Evolutionary conservation across 305 asterid species (phyloP).

Genomic region (Andrographis paniculata): DNA sequence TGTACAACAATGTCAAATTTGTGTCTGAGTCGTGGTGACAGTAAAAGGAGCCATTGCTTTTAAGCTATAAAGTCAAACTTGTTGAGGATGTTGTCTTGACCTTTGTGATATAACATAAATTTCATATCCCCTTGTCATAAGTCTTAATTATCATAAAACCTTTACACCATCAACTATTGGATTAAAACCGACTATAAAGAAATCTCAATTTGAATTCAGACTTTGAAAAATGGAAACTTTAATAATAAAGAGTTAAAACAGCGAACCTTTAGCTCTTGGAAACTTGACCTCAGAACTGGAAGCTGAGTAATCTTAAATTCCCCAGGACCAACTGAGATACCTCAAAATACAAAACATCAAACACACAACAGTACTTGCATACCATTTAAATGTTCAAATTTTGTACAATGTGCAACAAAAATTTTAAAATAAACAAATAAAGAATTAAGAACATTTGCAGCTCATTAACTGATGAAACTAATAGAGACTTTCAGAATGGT

Average conservation of each 20-base stretch:
- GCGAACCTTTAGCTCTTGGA: constrained; percentile 30
- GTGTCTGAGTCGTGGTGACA: no score
- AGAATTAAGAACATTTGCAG: background rate
- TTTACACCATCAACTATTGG: no score
- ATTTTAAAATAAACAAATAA: background rate
- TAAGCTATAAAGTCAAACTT: no score
- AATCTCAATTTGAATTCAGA: no score
- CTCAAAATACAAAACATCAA: constrained; percentile 23
- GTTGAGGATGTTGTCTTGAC: no score
- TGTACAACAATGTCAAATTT: no score
- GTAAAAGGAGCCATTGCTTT: no score
- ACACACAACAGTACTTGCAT: background rate
- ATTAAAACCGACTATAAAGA: no score
- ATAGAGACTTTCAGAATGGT: background rate
- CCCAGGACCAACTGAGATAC: constrained; percentile 22
- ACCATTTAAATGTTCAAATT: background rate
- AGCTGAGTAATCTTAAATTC: constrained; percentile 20
- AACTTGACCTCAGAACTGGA: constrained; percentile 25
- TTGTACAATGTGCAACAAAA: background rate
- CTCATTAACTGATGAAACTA: background rate
- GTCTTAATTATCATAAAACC: no score
- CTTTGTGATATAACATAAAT: no score
- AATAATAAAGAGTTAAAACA: constrained; percentile 9
- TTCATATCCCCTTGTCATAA: no score
- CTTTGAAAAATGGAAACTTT: no score